Evolutionary conservation across 2,329 filamentous ascomycete species (phyloP).

Genomic region (Alternaria brassicae): DNA sequence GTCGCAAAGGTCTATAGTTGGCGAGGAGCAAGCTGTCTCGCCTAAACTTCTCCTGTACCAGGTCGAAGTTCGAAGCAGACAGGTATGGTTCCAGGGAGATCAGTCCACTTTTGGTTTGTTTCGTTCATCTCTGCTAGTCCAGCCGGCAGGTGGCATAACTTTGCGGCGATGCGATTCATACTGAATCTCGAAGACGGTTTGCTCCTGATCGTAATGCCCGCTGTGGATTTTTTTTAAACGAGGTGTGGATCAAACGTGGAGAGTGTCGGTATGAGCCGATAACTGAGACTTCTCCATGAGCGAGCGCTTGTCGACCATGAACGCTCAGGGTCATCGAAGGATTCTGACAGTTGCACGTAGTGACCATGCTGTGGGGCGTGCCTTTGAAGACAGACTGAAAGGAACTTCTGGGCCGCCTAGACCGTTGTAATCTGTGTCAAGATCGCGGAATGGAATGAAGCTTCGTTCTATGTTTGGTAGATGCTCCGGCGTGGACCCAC

Average conservation of each 20-base stretch:
- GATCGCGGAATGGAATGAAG: slow-evolving; percentile 28
- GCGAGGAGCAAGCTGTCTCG: slow-evolving; percentile 27
- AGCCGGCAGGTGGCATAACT: slow-evolving; percentile 32
- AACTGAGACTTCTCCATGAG: slow-evolving; percentile 24
- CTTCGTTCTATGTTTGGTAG: slow-evolving; percentile 37
- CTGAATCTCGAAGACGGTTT: slow-evolving; percentile 32
- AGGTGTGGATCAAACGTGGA: slow-evolving; percentile 18
- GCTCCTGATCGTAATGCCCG: slow-evolving; percentile 13
- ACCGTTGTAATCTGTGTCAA: slow-evolving; percentile 23
- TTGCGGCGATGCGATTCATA: slow-evolving; percentile 21
- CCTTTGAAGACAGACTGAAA: slow-evolving; percentile 29
- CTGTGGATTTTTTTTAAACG: slow-evolving; percentile 17
- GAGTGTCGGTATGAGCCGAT: slow-evolving; percentile 20
- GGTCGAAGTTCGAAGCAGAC: slow-evolving; percentile 24
- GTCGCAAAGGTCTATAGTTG: slow-evolving; percentile 27
- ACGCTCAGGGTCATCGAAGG: slow-evolving; percentile 12
- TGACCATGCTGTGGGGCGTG: slow-evolving; percentile 25
- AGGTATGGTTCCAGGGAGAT: slow-evolving; percentile 26
- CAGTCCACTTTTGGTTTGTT: slow-evolving; percentile 33
- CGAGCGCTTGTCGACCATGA: slow-evolving; percentile 10
- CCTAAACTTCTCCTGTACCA: slow-evolving; percentile 31
- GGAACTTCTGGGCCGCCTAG: slow-evolving; percentile 22
- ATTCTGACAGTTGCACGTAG: slow-evolving; percentile 20
- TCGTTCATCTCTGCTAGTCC: slow-evolving; percentile 37
- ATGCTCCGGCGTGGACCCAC: slow-evolving; percentile 38